Evolutionary conservation across 164 flowering plant species (phyloP).

Genomic region (Protea cynaroides): DNA sequence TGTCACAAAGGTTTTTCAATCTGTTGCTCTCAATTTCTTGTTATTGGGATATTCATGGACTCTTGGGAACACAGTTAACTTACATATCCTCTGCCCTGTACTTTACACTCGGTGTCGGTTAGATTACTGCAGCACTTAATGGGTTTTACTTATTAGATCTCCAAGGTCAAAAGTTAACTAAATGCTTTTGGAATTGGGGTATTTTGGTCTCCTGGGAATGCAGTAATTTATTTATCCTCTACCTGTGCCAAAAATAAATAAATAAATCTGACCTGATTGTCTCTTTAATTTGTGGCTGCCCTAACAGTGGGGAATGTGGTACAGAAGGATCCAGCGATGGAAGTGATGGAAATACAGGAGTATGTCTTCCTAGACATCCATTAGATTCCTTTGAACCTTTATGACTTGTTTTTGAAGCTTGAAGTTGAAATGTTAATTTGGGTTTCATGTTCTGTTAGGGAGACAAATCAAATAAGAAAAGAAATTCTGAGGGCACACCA

Average conservation of each 20-base stretch:
- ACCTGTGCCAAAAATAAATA: no score
- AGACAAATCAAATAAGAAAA: constrained; percentile 44
- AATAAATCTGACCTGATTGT: not conserved
- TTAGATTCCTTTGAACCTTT: constrained; percentile 1
- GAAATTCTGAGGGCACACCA: constrained; percentile 48
- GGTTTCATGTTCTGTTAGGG: constrained; percentile 28
- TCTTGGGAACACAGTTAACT: no score
- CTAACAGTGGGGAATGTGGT: constrained; percentile 23
- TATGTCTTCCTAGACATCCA: constrained; percentile 16
- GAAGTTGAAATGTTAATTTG: not conserved
- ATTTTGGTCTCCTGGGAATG: no score
- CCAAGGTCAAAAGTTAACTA: not conserved
- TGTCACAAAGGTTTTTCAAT: constrained; percentile 27
- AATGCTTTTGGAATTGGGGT: no score
- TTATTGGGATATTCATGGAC: not conserved
- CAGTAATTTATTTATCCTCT: no score
- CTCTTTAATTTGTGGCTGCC: constrained; percentile 3
- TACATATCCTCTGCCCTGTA: not conserved
- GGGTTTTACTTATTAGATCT: not conserved
- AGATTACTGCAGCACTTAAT: not conserved
- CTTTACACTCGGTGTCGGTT: not conserved
- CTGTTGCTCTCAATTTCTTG: not conserved
- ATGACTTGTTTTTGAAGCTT: not conserved
- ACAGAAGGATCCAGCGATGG: constrained; percentile 72
- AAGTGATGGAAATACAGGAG: constrained; percentile 69